Evolutionary conservation across 768 basidiomycete genomes (phyloP), one percentile per base, ranked within the genome.

Genomic region (Rhizopogon rudus): DNA sequence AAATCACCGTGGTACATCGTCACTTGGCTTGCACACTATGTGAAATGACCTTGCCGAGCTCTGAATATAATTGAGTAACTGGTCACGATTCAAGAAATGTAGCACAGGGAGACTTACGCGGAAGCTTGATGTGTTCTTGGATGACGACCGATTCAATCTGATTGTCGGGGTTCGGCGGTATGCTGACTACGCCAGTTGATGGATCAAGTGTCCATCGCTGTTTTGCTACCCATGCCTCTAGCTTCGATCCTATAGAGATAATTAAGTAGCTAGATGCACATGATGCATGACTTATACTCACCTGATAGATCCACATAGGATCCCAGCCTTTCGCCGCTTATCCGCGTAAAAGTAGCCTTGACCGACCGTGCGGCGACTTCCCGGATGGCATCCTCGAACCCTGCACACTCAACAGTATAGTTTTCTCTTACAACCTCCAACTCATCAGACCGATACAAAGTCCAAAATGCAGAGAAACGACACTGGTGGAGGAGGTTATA

Each of bases 391-490:
- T 91, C 81, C 64, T 93, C 91, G 60, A 93, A 93, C 3, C 92
- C 91, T 31, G 78, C 76, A 52, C 83, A 86, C 67, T 93, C 92
- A 6, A 92, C 80, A 2, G 90, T 93, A 67, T 91, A 93, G 67
- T 93, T 92, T 61, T 91, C 88, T 43, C 92, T 79, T 51, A 93
- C 71, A n/a, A 71, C 67, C 59, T 89, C 86, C 6, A 91, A 75
- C 44, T 82, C 77, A 25, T 82, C 81, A 3, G 90, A 91, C 59
- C 74, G 80, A 71, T 89, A 93, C 28, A 80, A 70, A 57, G 75
- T 63, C 93, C 93, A 95, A 75, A 95, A 95, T 2, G 84, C 81
- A 46, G 90, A 86, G 77, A 95, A 94, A 54, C 89, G 84, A 72
- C 93, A 93, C 58, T 89, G 86, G 62, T 85, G 86, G 54, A 91